Percentiles rank a stretch among this genome's conserved stretches.
phyloP scores from a whole-genome alignment of 768 basidiomycete genomes.

The Pleurotus eryngii region DNA sequence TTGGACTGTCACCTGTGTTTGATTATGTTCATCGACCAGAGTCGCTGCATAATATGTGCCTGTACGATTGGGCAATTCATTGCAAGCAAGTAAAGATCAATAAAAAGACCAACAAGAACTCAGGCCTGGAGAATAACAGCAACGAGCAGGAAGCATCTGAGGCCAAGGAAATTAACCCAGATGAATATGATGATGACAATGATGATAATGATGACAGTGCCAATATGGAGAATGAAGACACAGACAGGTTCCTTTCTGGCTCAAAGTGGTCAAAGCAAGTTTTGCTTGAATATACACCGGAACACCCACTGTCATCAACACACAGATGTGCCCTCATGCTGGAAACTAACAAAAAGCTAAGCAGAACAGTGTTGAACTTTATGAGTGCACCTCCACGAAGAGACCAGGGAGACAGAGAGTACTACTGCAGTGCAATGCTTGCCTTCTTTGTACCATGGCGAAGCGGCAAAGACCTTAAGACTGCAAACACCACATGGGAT shows the following conservation, averaged over 20 bases:
- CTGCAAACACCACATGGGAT: constrained; percentile 19
- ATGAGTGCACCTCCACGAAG: constrained; percentile 24
- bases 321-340: neutral
- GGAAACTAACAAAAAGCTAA: neutral
- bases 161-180: constrained; percentile 1
- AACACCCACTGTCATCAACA: constrained; percentile 1
- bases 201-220: neutral
- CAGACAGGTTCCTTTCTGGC: neutral
- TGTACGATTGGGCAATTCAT: constrained; percentile 26
- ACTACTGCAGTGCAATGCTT: constrained; percentile 27
- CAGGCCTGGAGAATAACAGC: neutral
- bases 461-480: constrained; percentile 18
- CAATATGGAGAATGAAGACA: neutral
- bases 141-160: too few species aligned
- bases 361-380: constrained; percentile 22
- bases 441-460: constrained; percentile 30
- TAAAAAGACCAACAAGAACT: neutral
- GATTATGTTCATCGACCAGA: constrained; percentile 24
- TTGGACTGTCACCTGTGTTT: constrained; percentile 18
- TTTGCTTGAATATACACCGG: neutral
- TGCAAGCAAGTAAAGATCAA: constrained; percentile 12
- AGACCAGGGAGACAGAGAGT: constrained; percentile 27
- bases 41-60: constrained; percentile 14
- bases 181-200: constrained; percentile 3
- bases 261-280: too few species aligned